Evolutionary conservation across 2,329 filamentous ascomycete species (phyloP).

Genomic region (Colletotrichum spinosum): DNA sequence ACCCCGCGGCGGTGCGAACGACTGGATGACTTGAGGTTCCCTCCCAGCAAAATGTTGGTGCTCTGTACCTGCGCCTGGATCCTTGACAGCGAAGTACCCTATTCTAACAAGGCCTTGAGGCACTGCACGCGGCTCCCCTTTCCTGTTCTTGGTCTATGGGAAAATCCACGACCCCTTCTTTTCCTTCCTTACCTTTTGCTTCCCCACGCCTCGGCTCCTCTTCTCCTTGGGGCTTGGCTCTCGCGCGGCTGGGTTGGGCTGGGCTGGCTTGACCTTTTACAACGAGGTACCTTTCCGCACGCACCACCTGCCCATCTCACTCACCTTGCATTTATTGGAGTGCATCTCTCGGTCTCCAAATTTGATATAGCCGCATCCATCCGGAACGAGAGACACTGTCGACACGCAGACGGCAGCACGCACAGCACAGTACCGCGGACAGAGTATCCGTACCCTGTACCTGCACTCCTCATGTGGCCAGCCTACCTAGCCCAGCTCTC

Average conservation of each 20-base stretch:
- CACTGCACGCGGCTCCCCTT: conserved; percentile 22
- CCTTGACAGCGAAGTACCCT: background rate
- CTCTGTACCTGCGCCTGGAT: conserved; percentile 29
- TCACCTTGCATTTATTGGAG: conserved; percentile 15
- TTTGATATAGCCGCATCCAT: conserved; percentile 32
- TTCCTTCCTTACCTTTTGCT: conserved; percentile 21
- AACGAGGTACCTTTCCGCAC: conserved; percentile 12
- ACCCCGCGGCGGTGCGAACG: background rate
- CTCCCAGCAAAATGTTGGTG: background rate
- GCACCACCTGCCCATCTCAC: conserved; percentile 10
- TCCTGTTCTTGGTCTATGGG: conserved; percentile 23
- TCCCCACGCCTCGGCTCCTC: conserved; percentile 36
- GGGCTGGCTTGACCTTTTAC: conserved; percentile 13
- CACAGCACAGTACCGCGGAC: background rate
- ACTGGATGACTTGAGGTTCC: background rate
- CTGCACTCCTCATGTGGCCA: no score
- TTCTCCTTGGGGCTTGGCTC: conserved; percentile 3
- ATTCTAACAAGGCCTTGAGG: background rate
- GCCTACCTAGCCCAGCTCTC: no score
- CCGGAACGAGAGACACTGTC: conserved; percentile 5
- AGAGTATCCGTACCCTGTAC: background rate
- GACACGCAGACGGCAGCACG: conserved; percentile 1
- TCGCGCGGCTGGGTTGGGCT: conserved; percentile 23
- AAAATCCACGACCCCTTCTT: conserved; percentile 37
- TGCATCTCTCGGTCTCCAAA: conserved; percentile 11